These are phyloP conservation scores for Lavandula angustifolia DNA, from an alignment of 257 asterid genomes.

Conservation along the genomic window DNA sequence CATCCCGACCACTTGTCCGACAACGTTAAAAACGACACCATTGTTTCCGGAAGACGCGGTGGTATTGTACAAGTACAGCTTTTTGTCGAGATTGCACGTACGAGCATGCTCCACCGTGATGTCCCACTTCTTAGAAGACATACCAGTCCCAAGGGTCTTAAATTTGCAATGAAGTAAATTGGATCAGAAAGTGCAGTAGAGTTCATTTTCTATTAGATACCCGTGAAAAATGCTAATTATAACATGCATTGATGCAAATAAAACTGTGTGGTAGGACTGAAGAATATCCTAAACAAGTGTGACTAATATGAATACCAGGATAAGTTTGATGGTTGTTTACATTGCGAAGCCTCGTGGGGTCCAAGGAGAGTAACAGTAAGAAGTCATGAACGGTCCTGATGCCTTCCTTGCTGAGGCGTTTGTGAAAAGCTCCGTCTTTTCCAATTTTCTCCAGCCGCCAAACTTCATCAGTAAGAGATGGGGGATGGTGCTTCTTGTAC, in stretches of 20 bases:
- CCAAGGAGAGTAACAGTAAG: constrained; percentile 54
- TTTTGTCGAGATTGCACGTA: constrained; percentile 72
- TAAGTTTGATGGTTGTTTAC: constrained; percentile 40
- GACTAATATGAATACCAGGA: background rate
- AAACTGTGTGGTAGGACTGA: background rate
- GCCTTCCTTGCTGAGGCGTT: constrained; percentile 71
- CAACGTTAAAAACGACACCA: constrained; percentile 64
- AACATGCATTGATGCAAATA: background rate
- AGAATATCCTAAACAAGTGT: background rate
- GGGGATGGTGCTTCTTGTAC: constrained; percentile 97
- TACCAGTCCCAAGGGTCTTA: constrained; percentile 66
- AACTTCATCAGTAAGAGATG: constrained; percentile 77
- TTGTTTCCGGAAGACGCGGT: constrained; percentile 37
- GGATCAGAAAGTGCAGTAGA: no score
- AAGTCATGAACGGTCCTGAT: constrained; percentile 76
- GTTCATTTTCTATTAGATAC: background rate
- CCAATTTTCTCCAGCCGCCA: constrained; percentile 94
- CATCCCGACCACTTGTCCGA: constrained; percentile 66
- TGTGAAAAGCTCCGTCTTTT: constrained; percentile 90
- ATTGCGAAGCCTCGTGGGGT: constrained; percentile 70
- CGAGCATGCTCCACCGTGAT: constrained; percentile 76
- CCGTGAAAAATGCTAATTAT: background rate
- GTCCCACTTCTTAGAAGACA: constrained; percentile 95
- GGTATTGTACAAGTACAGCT: constrained; percentile 47
- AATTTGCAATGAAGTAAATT: constrained; percentile 1